phyloP scores from a whole-genome alignment of 2,329 filamentous ascomycete species.

The Cytospora piceicola region DNA sequence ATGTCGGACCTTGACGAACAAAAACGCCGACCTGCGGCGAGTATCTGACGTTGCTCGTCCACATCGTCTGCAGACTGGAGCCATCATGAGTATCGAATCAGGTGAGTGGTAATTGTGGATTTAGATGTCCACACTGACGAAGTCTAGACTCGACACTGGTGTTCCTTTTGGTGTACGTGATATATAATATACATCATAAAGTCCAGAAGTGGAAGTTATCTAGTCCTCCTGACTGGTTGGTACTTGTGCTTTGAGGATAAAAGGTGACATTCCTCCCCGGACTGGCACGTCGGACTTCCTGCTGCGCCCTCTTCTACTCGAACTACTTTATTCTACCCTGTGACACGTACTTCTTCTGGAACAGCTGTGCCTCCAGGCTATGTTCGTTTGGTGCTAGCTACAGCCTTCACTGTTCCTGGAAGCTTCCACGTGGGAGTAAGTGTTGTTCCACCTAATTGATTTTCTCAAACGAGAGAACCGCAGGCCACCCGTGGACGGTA shows the following conservation, averaged over 20 bases:
- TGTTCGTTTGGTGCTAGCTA: neutral
- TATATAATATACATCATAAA: neutral
- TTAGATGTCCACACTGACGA: neutral
- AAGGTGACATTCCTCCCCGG: too few relatives aligned
- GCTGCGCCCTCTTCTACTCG: too few relatives aligned
- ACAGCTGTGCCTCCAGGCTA: too few relatives aligned
- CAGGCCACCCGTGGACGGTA: too few relatives aligned
- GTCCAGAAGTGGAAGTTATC: neutral
- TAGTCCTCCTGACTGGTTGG: neutral
- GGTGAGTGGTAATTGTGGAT: neutral
- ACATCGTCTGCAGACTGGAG: too few relatives aligned
- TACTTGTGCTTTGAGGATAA: neutral
- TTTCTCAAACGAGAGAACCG: neutral
- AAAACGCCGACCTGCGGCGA: constrained; percentile 19
- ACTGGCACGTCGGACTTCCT: too few relatives aligned
- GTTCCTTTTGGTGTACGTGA: neutral
- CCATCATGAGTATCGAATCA: too few relatives aligned
- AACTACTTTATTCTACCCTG: too few relatives aligned
- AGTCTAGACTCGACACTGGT: neutral
- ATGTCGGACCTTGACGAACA: constrained; percentile 16
- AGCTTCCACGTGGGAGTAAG: neutral
- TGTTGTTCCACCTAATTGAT: neutral
- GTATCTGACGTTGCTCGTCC: constrained; percentile 6
- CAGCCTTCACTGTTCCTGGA: neutral
- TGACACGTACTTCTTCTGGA: too few relatives aligned